Evolutionary conservation across 441 rosid genomes (phyloP).

Genomic region (Adansonia grandidieri): DNA sequence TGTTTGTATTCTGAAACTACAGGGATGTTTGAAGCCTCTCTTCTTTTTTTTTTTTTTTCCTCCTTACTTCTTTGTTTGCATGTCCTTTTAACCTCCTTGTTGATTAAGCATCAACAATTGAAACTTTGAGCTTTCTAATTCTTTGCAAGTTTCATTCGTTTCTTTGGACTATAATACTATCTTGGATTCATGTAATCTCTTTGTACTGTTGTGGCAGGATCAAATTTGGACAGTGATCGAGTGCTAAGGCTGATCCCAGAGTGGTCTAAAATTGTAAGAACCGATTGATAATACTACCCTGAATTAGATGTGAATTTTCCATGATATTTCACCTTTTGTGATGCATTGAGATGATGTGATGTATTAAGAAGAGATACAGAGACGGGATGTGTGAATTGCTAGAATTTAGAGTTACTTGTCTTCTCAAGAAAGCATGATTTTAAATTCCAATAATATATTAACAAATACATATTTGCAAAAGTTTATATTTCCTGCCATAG

Average conservation of each 20-base stretch:
- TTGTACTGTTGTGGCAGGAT: conserved; percentile 50
- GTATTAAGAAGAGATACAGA: neutral
- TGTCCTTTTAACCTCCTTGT: neutral
- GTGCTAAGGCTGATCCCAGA: conserved; percentile 71
- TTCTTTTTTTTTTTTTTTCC: neutral
- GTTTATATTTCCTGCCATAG: neutral
- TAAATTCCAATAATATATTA: neutral
- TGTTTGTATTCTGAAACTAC: neutral
- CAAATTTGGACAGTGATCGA: conserved; percentile 61
- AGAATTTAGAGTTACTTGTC: neutral
- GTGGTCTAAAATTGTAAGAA: conserved; percentile 88
- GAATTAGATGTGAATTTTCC: conserved; percentile 20
- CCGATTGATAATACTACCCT: conserved; percentile 2
- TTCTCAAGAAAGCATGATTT: conserved; percentile 3
- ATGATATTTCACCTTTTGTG: conserved; percentile 10
- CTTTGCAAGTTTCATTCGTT: conserved; percentile 18
- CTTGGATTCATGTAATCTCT: conserved; percentile 30
- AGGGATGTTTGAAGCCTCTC: neutral
- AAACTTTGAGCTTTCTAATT: conserved; percentile 6
- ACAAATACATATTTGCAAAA: no score
- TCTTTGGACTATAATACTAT: conserved; percentile 24
- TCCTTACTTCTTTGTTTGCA: neutral
- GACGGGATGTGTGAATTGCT: neutral
- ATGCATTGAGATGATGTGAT: neutral
- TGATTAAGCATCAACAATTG: conserved; percentile 11